Evolutionary conservation across 106 monocot species (phyloP), one percentile per base, ranked within the genome.

Genomic region (Allium fistulosum): DNA sequence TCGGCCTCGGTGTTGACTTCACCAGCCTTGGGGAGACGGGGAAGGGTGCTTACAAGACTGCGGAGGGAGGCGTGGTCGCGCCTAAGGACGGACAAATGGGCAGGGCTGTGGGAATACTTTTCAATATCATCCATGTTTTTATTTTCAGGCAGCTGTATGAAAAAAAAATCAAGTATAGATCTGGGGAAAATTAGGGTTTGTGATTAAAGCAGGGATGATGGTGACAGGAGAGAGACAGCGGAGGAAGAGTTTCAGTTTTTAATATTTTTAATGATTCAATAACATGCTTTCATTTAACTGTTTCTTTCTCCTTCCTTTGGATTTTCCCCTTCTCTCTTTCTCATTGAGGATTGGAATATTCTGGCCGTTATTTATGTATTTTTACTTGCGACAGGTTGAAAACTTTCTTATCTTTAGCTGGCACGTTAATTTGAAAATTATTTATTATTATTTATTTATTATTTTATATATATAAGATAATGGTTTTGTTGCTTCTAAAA

Each of bases 71-170:
- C 77, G 53, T 99, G 97, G 79, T 99, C 97, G 3, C 81, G 80
- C 10, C 87, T 82, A 6, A 56, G 61, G 72, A 99, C 92, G 4
- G 92, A 92, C 13, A 84, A 71, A 57, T 99, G 97, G 11, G 73
- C 97, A 2, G 92, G 84, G 73, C 92, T 99, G 79, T 92, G 97
- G 0, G 89, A 57, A 46, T 99, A 99, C 72, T 83, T 89, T 10
- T 88, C 84, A 17, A 69, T 7, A 37, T 92, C 96, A 47, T 96
- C 95, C 95, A 91, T 75, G 26, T 55, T 15, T 55, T 6, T 15
- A 22, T 11, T 4, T 55, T 15, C 53, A 2, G 13, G 13, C 53
- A 8, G 6, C 6, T 11, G 53, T 55, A 11, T 15, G 53, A 2
- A 6, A 55, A 53, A 53, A 55, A 55, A 55, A 55, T 55, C 37